These are phyloP conservation scores for Ogataea allantospora DNA, from an alignment of 805 yeast species.

Conservation along the genomic window DNA sequence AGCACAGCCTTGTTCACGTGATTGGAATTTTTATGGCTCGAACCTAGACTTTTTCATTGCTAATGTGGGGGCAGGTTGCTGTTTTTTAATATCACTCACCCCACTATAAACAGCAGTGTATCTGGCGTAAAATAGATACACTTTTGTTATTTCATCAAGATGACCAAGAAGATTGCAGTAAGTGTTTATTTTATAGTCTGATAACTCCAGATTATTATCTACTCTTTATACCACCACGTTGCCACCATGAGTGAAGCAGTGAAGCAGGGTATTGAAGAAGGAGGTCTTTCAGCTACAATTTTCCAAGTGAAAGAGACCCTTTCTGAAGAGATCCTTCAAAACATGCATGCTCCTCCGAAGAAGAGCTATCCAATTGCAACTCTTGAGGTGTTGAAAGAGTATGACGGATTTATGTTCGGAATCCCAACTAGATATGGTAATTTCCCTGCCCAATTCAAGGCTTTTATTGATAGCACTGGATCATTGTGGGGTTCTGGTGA, in stretches of 20 bases:
- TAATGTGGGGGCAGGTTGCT: neutral
- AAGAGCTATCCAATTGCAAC: constrained; percentile 59
- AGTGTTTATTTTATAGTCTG: constrained; percentile 3
- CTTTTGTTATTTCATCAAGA: neutral
- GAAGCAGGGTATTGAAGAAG: constrained; percentile 64
- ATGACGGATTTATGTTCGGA: constrained; percentile 77
- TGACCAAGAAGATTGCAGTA: constrained; percentile 26
- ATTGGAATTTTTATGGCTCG: too few relatives aligned
- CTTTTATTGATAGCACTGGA: constrained; percentile 79
- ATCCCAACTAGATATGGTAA: constrained; percentile 78
- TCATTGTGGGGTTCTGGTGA: constrained; percentile 72
- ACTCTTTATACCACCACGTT: constrained; percentile 80
- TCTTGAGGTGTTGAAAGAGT: constrained; percentile 50
- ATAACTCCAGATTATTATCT: constrained; percentile 54
- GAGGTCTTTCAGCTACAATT: constrained; percentile 69
- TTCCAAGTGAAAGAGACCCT: constrained; percentile 83
- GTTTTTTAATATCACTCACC: too few relatives aligned
- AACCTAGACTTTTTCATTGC: too few relatives aligned
- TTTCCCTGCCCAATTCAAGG: constrained; percentile 71
- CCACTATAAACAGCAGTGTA: too few relatives aligned
- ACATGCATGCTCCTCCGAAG: constrained; percentile 66
- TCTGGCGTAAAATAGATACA: too few relatives aligned
- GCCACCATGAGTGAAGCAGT: constrained; percentile 66
- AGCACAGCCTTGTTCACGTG: constrained; percentile 7
- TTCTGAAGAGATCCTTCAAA: constrained; percentile 54